Evolutionary conservation across 345 rosid genomes (phyloP).

Genomic region (Rubroshorea leprosula): DNA sequence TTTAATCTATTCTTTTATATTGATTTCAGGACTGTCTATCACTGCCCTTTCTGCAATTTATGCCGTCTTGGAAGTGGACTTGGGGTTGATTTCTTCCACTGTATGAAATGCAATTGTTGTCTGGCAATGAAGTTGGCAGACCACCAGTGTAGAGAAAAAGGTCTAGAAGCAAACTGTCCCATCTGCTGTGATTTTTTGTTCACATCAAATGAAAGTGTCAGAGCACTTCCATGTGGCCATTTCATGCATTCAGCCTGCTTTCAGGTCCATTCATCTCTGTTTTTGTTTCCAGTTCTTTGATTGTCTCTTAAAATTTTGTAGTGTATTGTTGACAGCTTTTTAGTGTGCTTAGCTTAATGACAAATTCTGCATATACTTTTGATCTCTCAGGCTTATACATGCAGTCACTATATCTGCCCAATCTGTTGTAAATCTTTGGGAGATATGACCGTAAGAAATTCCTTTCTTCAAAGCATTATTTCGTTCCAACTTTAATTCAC

Average conservation of each 20-base stretch:
- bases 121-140: constrained; percentile 48
- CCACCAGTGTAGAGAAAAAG: constrained; percentile 58
- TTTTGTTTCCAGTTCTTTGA: no score
- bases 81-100: constrained; percentile 58
- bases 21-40: constrained; percentile 45
- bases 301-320: not conserved
- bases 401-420: constrained; percentile 60
- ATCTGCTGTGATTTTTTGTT: constrained; percentile 54
- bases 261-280: constrained; percentile 33
- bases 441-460: constrained; percentile 53
- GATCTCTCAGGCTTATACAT: constrained; percentile 46
- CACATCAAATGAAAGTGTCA: constrained; percentile 48
- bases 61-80: constrained; percentile 62
- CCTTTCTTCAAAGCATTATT: not conserved
- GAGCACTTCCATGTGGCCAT: constrained; percentile 65
- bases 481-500: not conserved
- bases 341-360: constrained; percentile 12
- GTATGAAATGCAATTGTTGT: constrained; percentile 65
- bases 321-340: not conserved
- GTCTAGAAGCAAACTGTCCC: constrained; percentile 58
- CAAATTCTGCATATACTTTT: constrained; percentile 9
- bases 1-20: constrained; percentile 4
- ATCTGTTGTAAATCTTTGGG: constrained; percentile 63
- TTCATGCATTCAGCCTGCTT: constrained; percentile 63
- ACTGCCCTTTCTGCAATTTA: constrained; percentile 59